These are phyloP conservation scores for Sclerotinia borealis DNA, from an alignment of 2,329 filamentous ascomycete genomes.

Conservation along the genomic window DNA sequence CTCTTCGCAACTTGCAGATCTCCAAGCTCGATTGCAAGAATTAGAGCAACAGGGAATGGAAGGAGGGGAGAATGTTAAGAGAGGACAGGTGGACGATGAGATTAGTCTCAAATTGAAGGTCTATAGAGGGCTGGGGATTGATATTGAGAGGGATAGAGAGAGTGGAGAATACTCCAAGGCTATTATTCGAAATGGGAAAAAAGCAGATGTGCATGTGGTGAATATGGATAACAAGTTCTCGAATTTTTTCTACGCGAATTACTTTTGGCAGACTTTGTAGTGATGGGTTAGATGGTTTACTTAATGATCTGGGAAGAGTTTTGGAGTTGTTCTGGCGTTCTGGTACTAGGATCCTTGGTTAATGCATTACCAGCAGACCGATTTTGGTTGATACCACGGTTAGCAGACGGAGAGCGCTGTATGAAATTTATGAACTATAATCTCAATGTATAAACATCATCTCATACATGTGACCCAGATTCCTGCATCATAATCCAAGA, in stretches of 20 bases:
- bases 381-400: constrained; percentile 2
- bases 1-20: constrained; percentile 66
- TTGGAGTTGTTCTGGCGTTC: not conserved
- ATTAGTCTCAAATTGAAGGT: constrained; percentile 75
- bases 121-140: constrained; percentile 85
- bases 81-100: constrained; percentile 54
- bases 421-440: not conserved
- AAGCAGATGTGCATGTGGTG: constrained; percentile 90
- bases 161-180: constrained; percentile 79
- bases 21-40: constrained; percentile 70
- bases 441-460: not conserved
- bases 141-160: constrained; percentile 65
- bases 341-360: not conserved
- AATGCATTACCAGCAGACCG: not conserved
- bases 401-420: not conserved
- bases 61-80: constrained; percentile 44
- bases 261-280: constrained; percentile 87
- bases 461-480: not conserved
- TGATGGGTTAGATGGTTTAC: constrained; percentile 20
- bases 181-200: constrained; percentile 75
- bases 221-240: constrained; percentile 93
- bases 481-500: not conserved
- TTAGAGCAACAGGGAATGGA: constrained; percentile 84
- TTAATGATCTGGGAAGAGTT: not conserved
- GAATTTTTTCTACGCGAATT: constrained; percentile 87